phyloP scores from a whole-genome alignment of 1,139 yeast genomes.

The Kazachstania sp. region DNA sequence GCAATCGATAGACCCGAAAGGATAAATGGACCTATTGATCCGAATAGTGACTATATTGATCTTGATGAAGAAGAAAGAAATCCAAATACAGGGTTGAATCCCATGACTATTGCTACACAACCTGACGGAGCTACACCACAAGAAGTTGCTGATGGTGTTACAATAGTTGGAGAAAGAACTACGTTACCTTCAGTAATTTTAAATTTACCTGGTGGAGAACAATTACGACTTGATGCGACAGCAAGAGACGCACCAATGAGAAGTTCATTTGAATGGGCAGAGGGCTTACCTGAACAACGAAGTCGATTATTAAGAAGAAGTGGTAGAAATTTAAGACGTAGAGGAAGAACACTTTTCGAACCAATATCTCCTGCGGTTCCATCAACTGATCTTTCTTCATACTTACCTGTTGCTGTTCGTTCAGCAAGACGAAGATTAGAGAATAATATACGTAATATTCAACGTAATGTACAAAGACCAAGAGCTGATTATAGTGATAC shows the following conservation, averaged over 20 bases:
- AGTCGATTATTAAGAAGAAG: conserved; percentile 17
- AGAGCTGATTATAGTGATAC: conserved; percentile 4
- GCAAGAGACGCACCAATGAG: conserved; percentile 22
- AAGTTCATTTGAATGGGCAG: conserved; percentile 24
- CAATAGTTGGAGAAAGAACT: conserved; percentile 24
- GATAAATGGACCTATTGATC: conserved; percentile 12
- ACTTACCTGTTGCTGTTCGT: conserved; percentile 10
- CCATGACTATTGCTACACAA: neutral
- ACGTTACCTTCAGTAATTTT: conserved; percentile 17
- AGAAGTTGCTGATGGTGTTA: conserved; percentile 21
- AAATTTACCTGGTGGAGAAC: conserved; percentile 26
- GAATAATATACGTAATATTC: conserved; percentile 1
- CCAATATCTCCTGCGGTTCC: conserved; percentile 11
- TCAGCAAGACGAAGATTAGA: conserved; percentile 3
- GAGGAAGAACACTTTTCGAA: conserved; percentile 7
- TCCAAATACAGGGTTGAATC: neutral
- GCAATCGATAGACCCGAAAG: conserved; percentile 11
- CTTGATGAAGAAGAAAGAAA: conserved; percentile 15
- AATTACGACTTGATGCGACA: conserved; percentile 17
- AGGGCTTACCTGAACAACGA: conserved; percentile 12
- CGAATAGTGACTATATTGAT: conserved; percentile 21
- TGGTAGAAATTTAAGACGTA: conserved; percentile 13
- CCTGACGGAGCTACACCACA: too few relatives aligned
- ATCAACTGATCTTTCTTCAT: conserved; percentile 4
- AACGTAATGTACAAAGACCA: conserved; percentile 7